Conservation (phyloP, 805 yeast species). For the Candida nitratophila region DNA sequence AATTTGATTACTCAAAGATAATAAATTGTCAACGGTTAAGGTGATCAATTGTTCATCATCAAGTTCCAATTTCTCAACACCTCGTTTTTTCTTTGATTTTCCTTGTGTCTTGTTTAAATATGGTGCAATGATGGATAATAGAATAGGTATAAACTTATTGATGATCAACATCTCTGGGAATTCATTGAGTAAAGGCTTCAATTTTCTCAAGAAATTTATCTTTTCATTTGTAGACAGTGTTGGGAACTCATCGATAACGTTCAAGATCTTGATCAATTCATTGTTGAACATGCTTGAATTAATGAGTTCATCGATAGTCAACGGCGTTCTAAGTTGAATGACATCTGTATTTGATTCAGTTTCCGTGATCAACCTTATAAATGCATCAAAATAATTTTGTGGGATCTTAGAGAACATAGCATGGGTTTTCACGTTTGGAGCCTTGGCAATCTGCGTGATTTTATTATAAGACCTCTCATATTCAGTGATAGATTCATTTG, state of each 20-base stretch:
- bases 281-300: conserved; percentile 73
- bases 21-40: conserved; percentile 44
- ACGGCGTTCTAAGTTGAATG: conserved; percentile 15
- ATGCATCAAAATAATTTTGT: conserved; percentile 37
- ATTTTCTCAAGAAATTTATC: conserved; percentile 57
- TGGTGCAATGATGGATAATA: conserved; percentile 45
- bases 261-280: conserved; percentile 71
- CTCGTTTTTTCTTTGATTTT: conserved; percentile 14
- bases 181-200: conserved; percentile 43
- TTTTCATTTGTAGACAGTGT: conserved; percentile 67
- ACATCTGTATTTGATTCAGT: conserved; percentile 26
- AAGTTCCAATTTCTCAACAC: conserved; percentile 18
- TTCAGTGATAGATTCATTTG: conserved; percentile 33
- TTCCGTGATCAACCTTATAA: conserved; percentile 48
- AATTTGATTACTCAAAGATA: conserved; percentile 56
- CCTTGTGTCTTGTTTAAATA: conserved; percentile 23
- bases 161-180: conserved; percentile 53
- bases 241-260: conserved; percentile 75
- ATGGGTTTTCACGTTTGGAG: conserved; percentile 35
- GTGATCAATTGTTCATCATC: conserved; percentile 34
- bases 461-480: conserved; percentile 51
- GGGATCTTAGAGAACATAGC: conserved; percentile 57
- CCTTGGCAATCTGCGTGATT: conserved; percentile 24
- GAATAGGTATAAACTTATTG: conserved; percentile 68
- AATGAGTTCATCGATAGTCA: conserved; percentile 60